A percentile compares a stretch with the other conserved stretches of the same genome.
phyloP scores from a whole-genome alignment of 202 grass and related monocot genomes.

The Hordeum pubiflorum region DNA sequence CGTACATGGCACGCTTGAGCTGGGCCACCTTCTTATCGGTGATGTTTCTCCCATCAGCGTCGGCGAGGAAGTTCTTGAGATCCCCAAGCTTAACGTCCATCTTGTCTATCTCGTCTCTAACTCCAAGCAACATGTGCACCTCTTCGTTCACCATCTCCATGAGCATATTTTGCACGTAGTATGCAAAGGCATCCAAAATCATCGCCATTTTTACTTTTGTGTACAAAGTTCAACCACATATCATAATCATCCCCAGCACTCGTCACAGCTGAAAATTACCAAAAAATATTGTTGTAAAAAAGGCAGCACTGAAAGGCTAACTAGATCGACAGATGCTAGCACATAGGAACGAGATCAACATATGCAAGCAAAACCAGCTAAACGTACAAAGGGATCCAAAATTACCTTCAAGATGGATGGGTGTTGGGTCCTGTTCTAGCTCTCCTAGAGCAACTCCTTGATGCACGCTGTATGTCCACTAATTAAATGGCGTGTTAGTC shows the following conservation, averaged over 20 bases:
- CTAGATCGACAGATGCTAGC: too few species aligned
- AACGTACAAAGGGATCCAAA: too few species aligned
- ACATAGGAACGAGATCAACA: too few species aligned
- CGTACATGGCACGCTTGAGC: constrained; percentile 10
- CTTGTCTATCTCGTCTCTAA: not conserved
- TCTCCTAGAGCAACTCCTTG: too few species aligned
- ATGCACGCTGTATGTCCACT: too few species aligned
- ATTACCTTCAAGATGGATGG: too few species aligned
- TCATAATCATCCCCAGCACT: not conserved
- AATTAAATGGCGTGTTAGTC: too few species aligned
- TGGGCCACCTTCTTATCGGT: not conserved
- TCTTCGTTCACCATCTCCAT: not conserved
- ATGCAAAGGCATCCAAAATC: not conserved
- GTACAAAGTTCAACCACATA: not conserved
- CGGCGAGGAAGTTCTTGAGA: not conserved
- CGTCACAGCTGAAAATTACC: too few species aligned
- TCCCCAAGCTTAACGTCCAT: not conserved
- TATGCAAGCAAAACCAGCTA: too few species aligned
- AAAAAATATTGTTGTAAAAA: too few species aligned
- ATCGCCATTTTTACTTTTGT: not conserved
- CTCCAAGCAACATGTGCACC: not conserved
- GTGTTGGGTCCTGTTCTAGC: too few species aligned
- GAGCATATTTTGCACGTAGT: not conserved
- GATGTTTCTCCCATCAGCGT: not conserved
- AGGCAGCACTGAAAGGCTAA: too few species aligned